Base-by-base conservation (phyloP, 345 rosid species). In the Gossypioides kirkii region DNA sequence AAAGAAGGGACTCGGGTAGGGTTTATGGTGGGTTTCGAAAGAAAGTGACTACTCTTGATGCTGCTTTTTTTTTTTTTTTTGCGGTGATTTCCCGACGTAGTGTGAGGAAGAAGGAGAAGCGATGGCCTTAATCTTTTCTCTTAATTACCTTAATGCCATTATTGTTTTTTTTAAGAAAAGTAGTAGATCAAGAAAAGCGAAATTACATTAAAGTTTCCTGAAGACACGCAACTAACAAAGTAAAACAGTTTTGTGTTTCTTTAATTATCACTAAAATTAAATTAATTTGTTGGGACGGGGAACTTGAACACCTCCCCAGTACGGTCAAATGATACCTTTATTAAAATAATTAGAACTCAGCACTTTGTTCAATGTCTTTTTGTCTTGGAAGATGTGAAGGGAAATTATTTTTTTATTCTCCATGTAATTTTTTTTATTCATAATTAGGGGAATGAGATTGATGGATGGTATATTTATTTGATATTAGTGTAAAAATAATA, bases 61-160 rank as follows among this genome's bases (percentile, higher is more conserved):
- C 18, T 79, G 90, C 74, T 91, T 91, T 54, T 86, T 91, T 91
- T 4, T 88, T 88, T 64, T 77, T 84, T 42, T 81, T 88, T 36
- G 70, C 82, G 0, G 70, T 5, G 43, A 71, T 64, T 7, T 64
- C 12, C 25, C 77, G 47, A 18, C 79, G 72, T 50, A 62, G 70
- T 28, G 59, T 12, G 70, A 80, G 17, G 32, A 69, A 13, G 53
- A 82, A 4, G 60, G 71, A 70, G 49, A 43, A 43, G 47, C 71
- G 32, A 32, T 53, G 50, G 77, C 18, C 14, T 68, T 38, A 8
- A 12, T 32, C 1, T 20, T 67, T 45, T 3, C 0, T 8, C 18
- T 28, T 45, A 55, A 26, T 66, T 74, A 73, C 61, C 17, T 3
- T 23, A 62, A n/a, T 17, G 25, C 47, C 47, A 62, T n/a, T n/a